Percentiles rank a stretch among this genome's conserved stretches.
Conservation (phyloP, 225 moss, liverwort and hornwort species). For the Straminergon stramineum region DNA sequence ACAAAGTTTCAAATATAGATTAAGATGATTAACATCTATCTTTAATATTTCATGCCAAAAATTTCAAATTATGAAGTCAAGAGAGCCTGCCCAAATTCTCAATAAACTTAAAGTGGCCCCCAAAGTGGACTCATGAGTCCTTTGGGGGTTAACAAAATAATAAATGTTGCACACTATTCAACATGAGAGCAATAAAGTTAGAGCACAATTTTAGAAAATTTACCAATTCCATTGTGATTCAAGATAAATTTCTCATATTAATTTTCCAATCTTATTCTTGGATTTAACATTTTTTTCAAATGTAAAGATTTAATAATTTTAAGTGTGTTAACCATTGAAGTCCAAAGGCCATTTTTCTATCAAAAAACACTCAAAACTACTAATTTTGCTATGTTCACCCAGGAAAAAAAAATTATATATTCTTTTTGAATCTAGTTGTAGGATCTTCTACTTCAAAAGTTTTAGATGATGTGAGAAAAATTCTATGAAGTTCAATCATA, state of each 20-base stretch:
- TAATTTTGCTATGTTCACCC: too few species aligned
- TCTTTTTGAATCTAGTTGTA: too few species aligned
- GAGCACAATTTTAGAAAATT: neutral
- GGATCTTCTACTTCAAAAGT: too few species aligned
- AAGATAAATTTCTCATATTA: neutral
- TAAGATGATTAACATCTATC: neutral
- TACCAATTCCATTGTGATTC: neutral
- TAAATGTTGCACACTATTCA: neutral
- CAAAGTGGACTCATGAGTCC: neutral
- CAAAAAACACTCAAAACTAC: too few species aligned
- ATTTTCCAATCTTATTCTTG: neutral
- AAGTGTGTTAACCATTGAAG: neutral
- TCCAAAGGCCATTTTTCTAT: too few species aligned
- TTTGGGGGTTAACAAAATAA: neutral
- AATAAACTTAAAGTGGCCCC: neutral
- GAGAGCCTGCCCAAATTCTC: neutral
- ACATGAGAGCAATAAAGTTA: neutral
- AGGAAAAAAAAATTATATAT: too few species aligned
- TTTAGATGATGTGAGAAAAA: too few species aligned
- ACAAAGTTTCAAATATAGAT: neutral
- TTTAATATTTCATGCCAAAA: neutral
- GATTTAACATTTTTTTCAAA: neutral
- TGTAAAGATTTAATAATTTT: neutral
- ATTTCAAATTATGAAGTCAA: neutral
- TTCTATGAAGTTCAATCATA: too few species aligned